Evolutionary conservation across 805 yeast genomes (phyloP), one percentile per base, ranked within the genome.

Genomic region (Yarrowia divulgata): DNA sequence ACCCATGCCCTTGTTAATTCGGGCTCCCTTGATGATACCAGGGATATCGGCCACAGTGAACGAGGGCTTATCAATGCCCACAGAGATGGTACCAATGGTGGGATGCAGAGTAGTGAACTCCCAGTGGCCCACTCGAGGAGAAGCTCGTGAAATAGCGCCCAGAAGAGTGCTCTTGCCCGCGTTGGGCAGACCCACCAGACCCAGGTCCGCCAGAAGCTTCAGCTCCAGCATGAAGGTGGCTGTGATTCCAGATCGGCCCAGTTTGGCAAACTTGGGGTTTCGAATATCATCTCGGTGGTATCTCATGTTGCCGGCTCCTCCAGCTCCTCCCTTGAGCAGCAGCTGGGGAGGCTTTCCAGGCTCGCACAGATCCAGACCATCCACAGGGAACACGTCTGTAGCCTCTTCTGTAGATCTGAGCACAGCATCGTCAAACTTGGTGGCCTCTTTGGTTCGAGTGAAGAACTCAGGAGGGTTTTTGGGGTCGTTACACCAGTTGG

Each of bases 1-100:
- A 0, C 99, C 99, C 90, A 95, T 88, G 1, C 99, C 99, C 76
- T 85, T 88, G 75, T 93, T 90, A 60, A 87, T 80, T 8, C 77
- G 76, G 0, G 99, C 98, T 8, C 97, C 98, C 77, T 88, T 84
- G 70, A 95, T 90, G 55, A 95, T 90, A 8, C 99, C 99, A 0
- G 99, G 99, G 70, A 95, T 95, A 80, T 95, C 99, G 1, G 98
- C 98, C 1, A 95, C 98, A 0, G 97, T 91, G 77, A 94, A 93
- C 6, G 90, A 84, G 32, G 74, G 73, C 54, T 75, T 74, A 3
- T 81, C 78, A 1, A 89, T 84, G 1, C 89, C 85, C 23, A 87
- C 77, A 57, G 84, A 83, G 14, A 95, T 90, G 0, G 98, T 94
- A 3, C 99, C 99, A 62, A 95, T 86, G 0, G 92, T 89, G 0